Percentiles rank a stretch among this genome's conserved stretches.
Evolutionary conservation across 352 stramenopile genomes (phyloP).

Genomic region (Pilasporangium apinafurcum): DNA sequence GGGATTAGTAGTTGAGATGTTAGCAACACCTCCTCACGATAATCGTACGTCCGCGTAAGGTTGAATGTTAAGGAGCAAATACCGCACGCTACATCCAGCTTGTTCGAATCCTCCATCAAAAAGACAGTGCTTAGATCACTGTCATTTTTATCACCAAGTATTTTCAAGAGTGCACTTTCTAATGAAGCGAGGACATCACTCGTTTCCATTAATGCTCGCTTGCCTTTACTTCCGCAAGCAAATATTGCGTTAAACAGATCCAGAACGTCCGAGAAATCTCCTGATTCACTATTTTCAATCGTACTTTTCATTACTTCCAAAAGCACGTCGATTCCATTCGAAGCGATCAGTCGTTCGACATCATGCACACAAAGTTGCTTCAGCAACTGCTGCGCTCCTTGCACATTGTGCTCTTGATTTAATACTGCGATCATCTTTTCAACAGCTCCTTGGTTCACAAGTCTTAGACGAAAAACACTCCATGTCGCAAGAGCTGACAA

Average conservation of each 20-base stretch:
- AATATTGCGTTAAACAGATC: slow-evolving; percentile 62
- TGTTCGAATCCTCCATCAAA: slow-evolving; percentile 17
- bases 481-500: slow-evolving; percentile 23
- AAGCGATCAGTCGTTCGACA: slow-evolving; percentile 50
- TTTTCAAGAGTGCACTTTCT: slow-evolving; percentile 16
- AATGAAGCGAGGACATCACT: slow-evolving; percentile 37
- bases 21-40: slow-evolving; percentile 44
- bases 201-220: slow-evolving; percentile 42
- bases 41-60: slow-evolving; percentile 20
- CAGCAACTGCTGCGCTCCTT: slow-evolving; percentile 42
- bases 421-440: slow-evolving; percentile 20
- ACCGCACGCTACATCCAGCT: slow-evolving; percentile 40
- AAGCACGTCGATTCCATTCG: slow-evolving; percentile 58
- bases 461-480: slow-evolving; percentile 25
- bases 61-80: slow-evolving; percentile 50
- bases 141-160: slow-evolving; percentile 10
- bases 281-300: slow-evolving; percentile 7
- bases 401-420: too few relatives aligned
- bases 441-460: slow-evolving; percentile 50
- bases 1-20: slow-evolving; percentile 7
- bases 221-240: slow-evolving; percentile 32
- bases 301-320: slow-evolving; percentile 33
- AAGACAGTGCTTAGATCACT: slow-evolving; percentile 10
- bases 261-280: slow-evolving; percentile 37
- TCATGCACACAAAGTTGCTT: slow-evolving; percentile 55